Evolutionary conservation across 768 basidiomycete genomes (phyloP).

Genomic region (Gloeophyllum trabeum): DNA sequence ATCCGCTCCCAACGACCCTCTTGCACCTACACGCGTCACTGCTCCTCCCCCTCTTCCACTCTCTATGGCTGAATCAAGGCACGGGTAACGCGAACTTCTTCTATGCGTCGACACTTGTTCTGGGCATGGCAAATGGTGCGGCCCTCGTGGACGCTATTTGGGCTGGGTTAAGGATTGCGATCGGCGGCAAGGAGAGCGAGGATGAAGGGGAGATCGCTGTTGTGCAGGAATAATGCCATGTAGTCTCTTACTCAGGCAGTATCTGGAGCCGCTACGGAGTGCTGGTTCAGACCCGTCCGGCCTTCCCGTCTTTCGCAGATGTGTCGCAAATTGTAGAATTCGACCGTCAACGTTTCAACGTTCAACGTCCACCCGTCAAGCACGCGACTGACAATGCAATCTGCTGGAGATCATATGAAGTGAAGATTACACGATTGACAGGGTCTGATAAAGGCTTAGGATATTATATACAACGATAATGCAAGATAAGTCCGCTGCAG

Average conservation of each 20-base stretch:
- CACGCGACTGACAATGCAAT: no score
- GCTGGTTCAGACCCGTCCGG: no score
- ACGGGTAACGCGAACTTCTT: constrained; percentile 86
- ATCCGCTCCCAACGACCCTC: constrained; percentile 75
- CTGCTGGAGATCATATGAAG: no score
- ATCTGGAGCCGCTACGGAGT: no score
- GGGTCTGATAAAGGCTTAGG: no score
- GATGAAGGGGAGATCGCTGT: constrained; percentile 46
- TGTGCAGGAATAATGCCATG: constrained; percentile 37
- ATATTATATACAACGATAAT: no score
- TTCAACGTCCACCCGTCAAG: no score
- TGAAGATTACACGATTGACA: no score
- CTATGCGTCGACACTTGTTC: constrained; percentile 92
- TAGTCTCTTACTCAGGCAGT: neutral
- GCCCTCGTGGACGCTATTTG: constrained; percentile 73
- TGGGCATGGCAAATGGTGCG: constrained; percentile 81
- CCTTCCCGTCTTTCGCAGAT: no score
- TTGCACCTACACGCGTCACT: constrained; percentile 77
- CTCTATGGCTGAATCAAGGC: constrained; percentile 84
- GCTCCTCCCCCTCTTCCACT: constrained; percentile 84
- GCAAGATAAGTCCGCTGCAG: no score
- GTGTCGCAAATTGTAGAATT: no score
- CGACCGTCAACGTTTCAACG: no score
- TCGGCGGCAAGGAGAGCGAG: constrained; percentile 42
- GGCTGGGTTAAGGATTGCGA: constrained; percentile 70